phyloP scores from a whole-genome alignment of 2,329 filamentous ascomycete genomes.

The Hypomyces rosellus region DNA sequence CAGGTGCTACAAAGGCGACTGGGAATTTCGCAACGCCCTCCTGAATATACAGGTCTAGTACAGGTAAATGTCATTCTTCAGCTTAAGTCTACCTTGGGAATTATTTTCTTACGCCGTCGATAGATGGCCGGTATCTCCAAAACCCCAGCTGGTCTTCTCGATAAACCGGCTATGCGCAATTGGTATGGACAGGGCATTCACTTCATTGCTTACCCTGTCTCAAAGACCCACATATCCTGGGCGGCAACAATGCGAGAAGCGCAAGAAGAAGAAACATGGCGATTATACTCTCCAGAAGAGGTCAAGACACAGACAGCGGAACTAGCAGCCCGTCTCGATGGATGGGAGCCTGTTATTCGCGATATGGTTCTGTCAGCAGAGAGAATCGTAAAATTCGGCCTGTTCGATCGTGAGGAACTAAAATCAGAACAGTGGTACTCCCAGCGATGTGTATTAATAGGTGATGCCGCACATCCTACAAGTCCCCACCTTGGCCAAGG shows the following conservation, averaged over 20 bases:
- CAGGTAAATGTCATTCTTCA: too few species aligned
- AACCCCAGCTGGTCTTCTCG: conserved; percentile 9
- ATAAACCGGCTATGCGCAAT: conserved; percentile 13
- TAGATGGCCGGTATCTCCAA: conserved; percentile 16
- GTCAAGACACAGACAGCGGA: conserved; percentile 9
- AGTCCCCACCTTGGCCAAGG: conserved; percentile 19
- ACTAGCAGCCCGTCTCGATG: conserved; percentile 9
- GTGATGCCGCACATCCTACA: conserved; percentile 18
- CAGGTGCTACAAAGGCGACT: conserved; percentile 6
- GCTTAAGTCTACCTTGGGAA: too few species aligned
- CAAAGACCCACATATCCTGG: conserved; percentile 16
- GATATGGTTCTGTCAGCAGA: conserved; percentile 15
- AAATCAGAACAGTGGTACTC: conserved; percentile 14
- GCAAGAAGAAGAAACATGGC: conserved; percentile 17
- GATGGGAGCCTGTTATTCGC: conserved; percentile 14
- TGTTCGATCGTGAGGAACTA: conserved; percentile 19
- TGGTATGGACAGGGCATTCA: conserved; percentile 19
- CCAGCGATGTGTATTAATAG: conserved; percentile 13
- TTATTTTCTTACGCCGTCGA: not conserved
- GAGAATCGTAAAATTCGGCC: conserved; percentile 18
- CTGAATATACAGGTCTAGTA: too few species aligned
- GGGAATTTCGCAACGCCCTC: too few species aligned
- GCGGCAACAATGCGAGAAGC: conserved; percentile 15
- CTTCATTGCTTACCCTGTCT: conserved; percentile 16
- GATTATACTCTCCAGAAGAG: conserved; percentile 12